A percentile compares a stretch with the other conserved stretches of the same genome.
phyloP scores from a whole-genome alignment of 164 flowering plant genomes.

The Santalum album region DNA sequence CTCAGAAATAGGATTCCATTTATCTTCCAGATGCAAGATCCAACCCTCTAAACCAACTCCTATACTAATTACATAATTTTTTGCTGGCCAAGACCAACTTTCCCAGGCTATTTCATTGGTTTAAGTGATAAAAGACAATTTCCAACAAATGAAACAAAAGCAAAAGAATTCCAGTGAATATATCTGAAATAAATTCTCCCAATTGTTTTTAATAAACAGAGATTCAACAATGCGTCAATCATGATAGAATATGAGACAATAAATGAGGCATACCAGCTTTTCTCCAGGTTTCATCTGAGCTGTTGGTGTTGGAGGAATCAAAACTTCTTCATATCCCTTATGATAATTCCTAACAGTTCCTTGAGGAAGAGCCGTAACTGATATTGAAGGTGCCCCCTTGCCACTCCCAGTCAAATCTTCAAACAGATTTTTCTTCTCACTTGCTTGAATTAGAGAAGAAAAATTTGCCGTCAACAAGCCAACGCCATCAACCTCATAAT shows the following conservation, averaged over 20 bases:
- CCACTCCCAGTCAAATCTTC: constrained; percentile 82
- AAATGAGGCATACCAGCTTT: constrained; percentile 58
- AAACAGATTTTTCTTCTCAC: constrained; percentile 60
- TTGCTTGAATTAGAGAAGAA: constrained; percentile 82
- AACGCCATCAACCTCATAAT: constrained; percentile 50
- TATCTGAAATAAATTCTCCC: too few relatives aligned
- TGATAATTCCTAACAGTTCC: constrained; percentile 80
- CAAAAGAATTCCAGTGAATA: too few relatives aligned
- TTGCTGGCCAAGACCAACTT: too few relatives aligned
- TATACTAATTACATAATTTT: too few relatives aligned
- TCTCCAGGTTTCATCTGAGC: constrained; percentile 96
- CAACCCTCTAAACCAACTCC: too few relatives aligned
- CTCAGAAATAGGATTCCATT: too few relatives aligned
- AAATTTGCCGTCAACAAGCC: constrained; percentile 50
- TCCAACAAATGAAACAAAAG: too few relatives aligned
- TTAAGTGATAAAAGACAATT: too few relatives aligned
- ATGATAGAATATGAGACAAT: background rate
- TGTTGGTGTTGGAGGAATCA: constrained; percentile 75
- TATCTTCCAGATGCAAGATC: too few relatives aligned
- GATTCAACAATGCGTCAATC: too few relatives aligned
- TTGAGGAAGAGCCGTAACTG: constrained; percentile 80
- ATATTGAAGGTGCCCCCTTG: constrained; percentile 31
- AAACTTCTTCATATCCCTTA: constrained; percentile 95
- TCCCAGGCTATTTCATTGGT: too few relatives aligned
- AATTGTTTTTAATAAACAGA: too few relatives aligned